Evolutionary conservation across 768 basidiomycete genomes (phyloP).

Genomic region (Cyathus striatus): DNA sequence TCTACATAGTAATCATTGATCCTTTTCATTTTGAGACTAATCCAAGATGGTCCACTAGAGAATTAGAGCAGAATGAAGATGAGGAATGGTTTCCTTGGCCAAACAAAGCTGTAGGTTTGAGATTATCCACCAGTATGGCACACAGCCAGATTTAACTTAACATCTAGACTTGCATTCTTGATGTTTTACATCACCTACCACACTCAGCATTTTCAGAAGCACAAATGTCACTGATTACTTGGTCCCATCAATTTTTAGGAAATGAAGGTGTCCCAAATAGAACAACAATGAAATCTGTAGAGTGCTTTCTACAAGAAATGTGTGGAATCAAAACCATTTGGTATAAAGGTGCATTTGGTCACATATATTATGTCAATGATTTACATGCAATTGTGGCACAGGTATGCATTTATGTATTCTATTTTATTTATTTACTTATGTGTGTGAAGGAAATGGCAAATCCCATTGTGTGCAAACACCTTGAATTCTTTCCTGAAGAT

Average conservation of each 20-base stretch:
- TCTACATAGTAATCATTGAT: no score
- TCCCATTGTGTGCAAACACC: not conserved
- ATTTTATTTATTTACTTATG: no score
- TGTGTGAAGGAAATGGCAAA: not conserved
- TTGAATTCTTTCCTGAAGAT: not conserved
- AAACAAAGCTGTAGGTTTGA: not conserved
- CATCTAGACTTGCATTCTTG: not conserved
- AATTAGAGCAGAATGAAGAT: no score
- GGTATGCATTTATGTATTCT: not conserved
- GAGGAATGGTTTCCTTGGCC: not conserved
- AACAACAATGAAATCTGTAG: not conserved
- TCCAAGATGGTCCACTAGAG: no score
- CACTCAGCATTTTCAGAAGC: not conserved
- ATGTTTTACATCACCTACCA: not conserved
- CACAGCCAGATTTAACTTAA: not conserved
- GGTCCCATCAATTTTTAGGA: not conserved
- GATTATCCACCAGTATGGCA: not conserved
- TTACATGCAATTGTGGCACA: not conserved
- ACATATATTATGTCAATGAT: not conserved
- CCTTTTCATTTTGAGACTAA: no score
- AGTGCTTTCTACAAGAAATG: not conserved
- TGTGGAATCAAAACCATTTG: not conserved
- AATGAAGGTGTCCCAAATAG: not conserved
- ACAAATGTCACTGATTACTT: not conserved
- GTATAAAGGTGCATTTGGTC: not conserved